Conservation (phyloP, 2,329 filamentous ascomycete species). For the Aspergillus sp. region DNA sequence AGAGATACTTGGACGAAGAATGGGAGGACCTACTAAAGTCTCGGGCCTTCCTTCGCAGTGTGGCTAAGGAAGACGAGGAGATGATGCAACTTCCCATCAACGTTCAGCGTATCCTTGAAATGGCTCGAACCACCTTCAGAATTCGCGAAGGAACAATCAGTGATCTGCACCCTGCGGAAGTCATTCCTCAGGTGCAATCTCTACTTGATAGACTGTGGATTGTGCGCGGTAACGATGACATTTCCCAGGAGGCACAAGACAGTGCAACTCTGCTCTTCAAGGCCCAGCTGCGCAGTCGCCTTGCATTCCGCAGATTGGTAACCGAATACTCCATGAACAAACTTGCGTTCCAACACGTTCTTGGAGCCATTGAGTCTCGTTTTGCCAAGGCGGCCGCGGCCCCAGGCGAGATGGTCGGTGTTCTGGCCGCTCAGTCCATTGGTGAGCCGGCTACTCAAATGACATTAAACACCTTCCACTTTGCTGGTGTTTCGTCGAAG, state of each 20-base stretch:
- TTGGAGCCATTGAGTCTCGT: conserved; percentile 85
- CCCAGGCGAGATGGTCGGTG: conserved; percentile 98
- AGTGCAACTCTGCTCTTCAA: conserved; percentile 93
- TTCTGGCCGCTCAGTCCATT: conserved; percentile 95
- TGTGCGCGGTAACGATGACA: conserved; percentile 77
- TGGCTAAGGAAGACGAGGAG: conserved; percentile 76
- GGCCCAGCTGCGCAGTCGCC: conserved; percentile 79
- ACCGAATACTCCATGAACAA: conserved; percentile 83
- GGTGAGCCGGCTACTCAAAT: conserved; percentile 98
- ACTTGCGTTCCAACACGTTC: conserved; percentile 85
- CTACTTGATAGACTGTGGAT: conserved; percentile 77
- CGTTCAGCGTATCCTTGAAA: conserved; percentile 84
- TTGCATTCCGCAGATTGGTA: conserved; percentile 91
- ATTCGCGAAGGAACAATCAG: conserved; percentile 83
- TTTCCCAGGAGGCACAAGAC: conserved; percentile 82
- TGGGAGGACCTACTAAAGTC: conserved; percentile 77
- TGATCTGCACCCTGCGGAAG: conserved; percentile 83
- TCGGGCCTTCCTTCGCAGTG: conserved; percentile 69
- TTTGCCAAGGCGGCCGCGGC: conserved; percentile 84
- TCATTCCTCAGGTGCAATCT: conserved; percentile 74
- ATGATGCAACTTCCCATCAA: conserved; percentile 92
- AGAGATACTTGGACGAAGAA: conserved; percentile 83
- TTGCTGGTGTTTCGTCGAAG: conserved; percentile 99
- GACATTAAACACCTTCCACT: conserved; percentile 99
- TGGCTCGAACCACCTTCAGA: conserved; percentile 84